Base-by-base conservation (phyloP, 2,329 filamentous ascomycete genomes). In the Hortaea sp. region DNA sequence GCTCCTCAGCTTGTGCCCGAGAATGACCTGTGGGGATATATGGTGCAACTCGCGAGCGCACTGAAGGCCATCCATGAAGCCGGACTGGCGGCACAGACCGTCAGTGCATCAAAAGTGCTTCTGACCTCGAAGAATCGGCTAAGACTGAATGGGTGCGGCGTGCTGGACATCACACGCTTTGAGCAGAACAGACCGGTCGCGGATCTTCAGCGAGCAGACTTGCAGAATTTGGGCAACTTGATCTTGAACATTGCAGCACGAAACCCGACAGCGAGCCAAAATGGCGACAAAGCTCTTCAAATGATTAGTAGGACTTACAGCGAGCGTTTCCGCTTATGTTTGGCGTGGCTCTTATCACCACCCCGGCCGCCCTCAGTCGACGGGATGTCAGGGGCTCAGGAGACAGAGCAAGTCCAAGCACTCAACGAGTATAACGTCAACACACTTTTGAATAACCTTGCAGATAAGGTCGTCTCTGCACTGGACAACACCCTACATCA, bases 101-200 rank as follows among this genome's bases (percentile, higher is more conserved):
- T 98, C 40, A 87, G 92, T 49, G 76, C 86, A 9, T 90, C 80
- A 66, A 97, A 97, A 64, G 82, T 98, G 47, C 76, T 98, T 11
- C 63, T 97, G 20, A 95, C 90, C 0, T 85, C 88, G 39, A 95
- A 90, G 67, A 92, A 90, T 61, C 84, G 89, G 30, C 79, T 98
- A 52, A 82, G 90, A 30, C 73, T 98, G 38, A 90, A 85, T 59
- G 88, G 85, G 11, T 97, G 90, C 65, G 85, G 83, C 1, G 83
- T 98, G 30, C 73, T 95, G 49, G 92, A 98, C 60, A 88, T 98
- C 31, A 78, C 94, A 12, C 82, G 94, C 49, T 88, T 81, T 58
- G 89, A 95, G 44, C 72, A 76, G 30, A 75, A 79, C 43, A 78
- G 79, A 27, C 74, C 83, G 2, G 57, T 90, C 1, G 66, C 77